These are phyloP conservation scores for Pestalotiopsis sp. DNA, from an alignment of 2,329 filamentous ascomycete genomes.

Conservation along the genomic window DNA sequence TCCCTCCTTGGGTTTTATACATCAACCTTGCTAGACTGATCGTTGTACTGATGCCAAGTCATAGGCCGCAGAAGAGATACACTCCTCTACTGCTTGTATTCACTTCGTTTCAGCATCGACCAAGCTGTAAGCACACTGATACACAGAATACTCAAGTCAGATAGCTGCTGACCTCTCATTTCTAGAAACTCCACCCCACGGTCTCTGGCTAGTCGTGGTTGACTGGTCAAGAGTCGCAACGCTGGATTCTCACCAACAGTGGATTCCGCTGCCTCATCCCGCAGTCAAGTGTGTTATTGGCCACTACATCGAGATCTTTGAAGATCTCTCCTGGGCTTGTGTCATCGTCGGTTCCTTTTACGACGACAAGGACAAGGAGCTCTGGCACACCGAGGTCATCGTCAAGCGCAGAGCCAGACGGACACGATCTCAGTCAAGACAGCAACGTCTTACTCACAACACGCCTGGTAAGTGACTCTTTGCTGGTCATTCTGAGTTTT, in stretches of 20 bases:
- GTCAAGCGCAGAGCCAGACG: slow-evolving; percentile 24
- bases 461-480: slow-evolving; percentile 12
- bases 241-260: slow-evolving; percentile 25
- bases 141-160: not conserved
- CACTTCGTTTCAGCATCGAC: not conserved
- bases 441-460: slow-evolving; percentile 6
- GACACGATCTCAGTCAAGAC: not conserved
- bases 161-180: not conserved
- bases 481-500: not conserved
- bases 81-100: not conserved
- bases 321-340: slow-evolving; percentile 45
- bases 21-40: not conserved
- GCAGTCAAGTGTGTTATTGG: slow-evolving; percentile 49
- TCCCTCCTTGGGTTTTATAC: not conserved
- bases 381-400: slow-evolving; percentile 52
- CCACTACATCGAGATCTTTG: slow-evolving; percentile 40
- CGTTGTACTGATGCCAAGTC: not conserved
- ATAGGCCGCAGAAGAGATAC: not conserved
- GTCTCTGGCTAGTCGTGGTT: slow-evolving; percentile 15
- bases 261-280: slow-evolving; percentile 41
- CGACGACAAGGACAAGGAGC: slow-evolving; percentile 38
- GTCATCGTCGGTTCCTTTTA: slow-evolving; percentile 51
- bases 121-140: not conserved
- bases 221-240: slow-evolving; percentile 19
- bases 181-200: not conserved